These are phyloP conservation scores for Lentinus tigrinus DNA, from an alignment of 768 basidiomycete species.

Conservation along the genomic window DNA sequence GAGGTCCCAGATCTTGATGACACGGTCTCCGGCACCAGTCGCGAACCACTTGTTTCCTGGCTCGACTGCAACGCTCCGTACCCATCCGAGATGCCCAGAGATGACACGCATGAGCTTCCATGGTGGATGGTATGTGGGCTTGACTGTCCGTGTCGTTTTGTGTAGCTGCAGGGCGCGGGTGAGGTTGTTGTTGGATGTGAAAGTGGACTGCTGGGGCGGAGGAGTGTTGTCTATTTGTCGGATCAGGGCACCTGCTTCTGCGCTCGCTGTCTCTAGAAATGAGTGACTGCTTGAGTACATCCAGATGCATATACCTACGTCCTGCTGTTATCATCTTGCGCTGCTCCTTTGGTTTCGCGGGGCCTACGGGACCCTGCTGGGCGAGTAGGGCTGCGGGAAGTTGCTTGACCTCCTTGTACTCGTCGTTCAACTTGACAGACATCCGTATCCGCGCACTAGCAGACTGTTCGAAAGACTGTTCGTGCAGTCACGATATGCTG, in stretches of 20 bases:
- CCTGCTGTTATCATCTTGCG: slow-evolving; percentile 74
- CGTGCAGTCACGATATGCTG: neutral
- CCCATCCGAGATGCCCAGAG: slow-evolving; percentile 98
- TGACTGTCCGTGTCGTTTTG: slow-evolving; percentile 91
- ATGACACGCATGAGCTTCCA: slow-evolving; percentile 98
- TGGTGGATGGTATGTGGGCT: slow-evolving; percentile 92
- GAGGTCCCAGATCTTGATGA: slow-evolving; percentile 98
- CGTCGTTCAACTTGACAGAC: slow-evolving; percentile 83
- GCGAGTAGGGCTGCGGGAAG: slow-evolving; percentile 78
- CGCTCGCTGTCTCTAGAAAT: slow-evolving; percentile 39
- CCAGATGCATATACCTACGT: slow-evolving; percentile 39
- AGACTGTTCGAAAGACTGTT: neutral
- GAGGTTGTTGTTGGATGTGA: slow-evolving; percentile 61
- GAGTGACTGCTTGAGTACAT: neutral
- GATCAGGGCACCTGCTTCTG: slow-evolving; percentile 54
- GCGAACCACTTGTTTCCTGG: slow-evolving; percentile 99
- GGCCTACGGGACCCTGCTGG: slow-evolving; percentile 81
- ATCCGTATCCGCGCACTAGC: slow-evolving; percentile 68
- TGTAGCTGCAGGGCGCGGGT: slow-evolving; percentile 90
- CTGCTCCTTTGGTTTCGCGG: slow-evolving; percentile 64
- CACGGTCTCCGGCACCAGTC: slow-evolving; percentile 95
- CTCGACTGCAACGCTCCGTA: slow-evolving; percentile 92
- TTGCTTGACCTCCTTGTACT: slow-evolving; percentile 84
- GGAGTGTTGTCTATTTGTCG: slow-evolving; percentile 76
- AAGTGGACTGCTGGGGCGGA: slow-evolving; percentile 64